Base-by-base conservation (phyloP, 495 filamentous ascomycete species). In the Lepraria neglecta region DNA sequence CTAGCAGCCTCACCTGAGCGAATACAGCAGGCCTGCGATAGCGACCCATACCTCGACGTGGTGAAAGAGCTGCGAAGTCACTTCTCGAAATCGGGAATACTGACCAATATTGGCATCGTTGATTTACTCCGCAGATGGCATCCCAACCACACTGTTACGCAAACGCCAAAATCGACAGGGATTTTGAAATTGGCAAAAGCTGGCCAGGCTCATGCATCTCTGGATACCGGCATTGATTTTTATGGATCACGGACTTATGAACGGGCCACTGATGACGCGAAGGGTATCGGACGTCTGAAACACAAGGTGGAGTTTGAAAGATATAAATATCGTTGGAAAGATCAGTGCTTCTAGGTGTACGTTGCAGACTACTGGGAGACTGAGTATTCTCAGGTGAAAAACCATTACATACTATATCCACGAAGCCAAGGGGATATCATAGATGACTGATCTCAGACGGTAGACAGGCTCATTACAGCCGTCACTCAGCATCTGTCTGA, bases 391-490 rank as follows among this genome's bases (percentile, higher is more conserved):
- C 30, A 56, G 42, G 33, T 56, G 7, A 17, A 38, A 15, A 31
- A 58, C 35, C 55, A 61, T 43, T 62, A 61, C 27, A 65, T 65
- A 30, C n/a, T 62, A 14, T 53, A 45, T 40, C 61, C 33, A 48
- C 61, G 61, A 48, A 56, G 43, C 53, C 24, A 33, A 28, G 43
- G 21, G 31, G 44, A 63, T 28, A n/a, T 59, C 2, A 48, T 46
- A 44, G 44, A 63, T 27, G 44, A 27, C 3, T 31, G 15, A 21
- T 59, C 61, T 11, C 33, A 59, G 24, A 30, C 19, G n/a, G 76
- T 75, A 7, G 78, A 86, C 63, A 70, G 76, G 0, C 72, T 87
- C 35, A 71, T 87, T 53, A 61, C 78, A 6, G 78, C 77, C 3
- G 80, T 78, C 15, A 74, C 77, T 0, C 59, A 67, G 33, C 86